phyloP scores from a whole-genome alignment of 1,284 basidiomycete genomes.

The Nidula niveotomentosa region DNA sequence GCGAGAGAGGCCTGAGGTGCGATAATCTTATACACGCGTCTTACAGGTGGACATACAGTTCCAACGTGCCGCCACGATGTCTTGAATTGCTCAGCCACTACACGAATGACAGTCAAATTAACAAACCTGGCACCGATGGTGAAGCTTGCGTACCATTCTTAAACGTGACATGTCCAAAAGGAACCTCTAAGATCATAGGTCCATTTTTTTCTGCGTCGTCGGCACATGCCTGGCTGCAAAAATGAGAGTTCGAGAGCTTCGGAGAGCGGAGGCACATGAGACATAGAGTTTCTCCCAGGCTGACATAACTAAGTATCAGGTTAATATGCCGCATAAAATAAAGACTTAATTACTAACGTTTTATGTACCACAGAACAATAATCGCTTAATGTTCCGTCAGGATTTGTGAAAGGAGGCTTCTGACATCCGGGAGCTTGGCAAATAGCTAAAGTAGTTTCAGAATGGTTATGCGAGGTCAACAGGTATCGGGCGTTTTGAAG shows the following conservation, averaged over 20 bases:
- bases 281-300: slow-evolving; percentile 49
- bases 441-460: slow-evolving; percentile 19
- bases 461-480: no score
- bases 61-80: slow-evolving; percentile 62
- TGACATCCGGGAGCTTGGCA: slow-evolving; percentile 55
- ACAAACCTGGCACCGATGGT: not conserved
- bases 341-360: slow-evolving; percentile 25
- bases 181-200: slow-evolving; percentile 59
- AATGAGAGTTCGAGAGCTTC: slow-evolving; percentile 55
- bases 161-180: slow-evolving; percentile 55
- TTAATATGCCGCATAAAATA: no score
- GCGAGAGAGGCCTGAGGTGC: slow-evolving; percentile 41
- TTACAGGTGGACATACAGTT: slow-evolving; percentile 50
- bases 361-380: slow-evolving; percentile 51
- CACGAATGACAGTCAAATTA: slow-evolving; percentile 4
- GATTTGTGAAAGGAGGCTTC: slow-evolving; percentile 37
- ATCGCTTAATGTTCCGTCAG: slow-evolving; percentile 33
- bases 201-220: slow-evolving; percentile 50
- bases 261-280: slow-evolving; percentile 52
- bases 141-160: slow-evolving; percentile 47
- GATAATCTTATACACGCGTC: slow-evolving; percentile 60
- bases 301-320: slow-evolving; percentile 10
- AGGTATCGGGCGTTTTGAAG: no score
- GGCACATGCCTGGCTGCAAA: slow-evolving; percentile 53
- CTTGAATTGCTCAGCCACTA: slow-evolving; percentile 65